A percentile compares a stretch with the other conserved stretches of the same genome.
phyloP scores from a whole-genome alignment of 305 asterid genomes.

The Ilex paraguariensis region DNA sequence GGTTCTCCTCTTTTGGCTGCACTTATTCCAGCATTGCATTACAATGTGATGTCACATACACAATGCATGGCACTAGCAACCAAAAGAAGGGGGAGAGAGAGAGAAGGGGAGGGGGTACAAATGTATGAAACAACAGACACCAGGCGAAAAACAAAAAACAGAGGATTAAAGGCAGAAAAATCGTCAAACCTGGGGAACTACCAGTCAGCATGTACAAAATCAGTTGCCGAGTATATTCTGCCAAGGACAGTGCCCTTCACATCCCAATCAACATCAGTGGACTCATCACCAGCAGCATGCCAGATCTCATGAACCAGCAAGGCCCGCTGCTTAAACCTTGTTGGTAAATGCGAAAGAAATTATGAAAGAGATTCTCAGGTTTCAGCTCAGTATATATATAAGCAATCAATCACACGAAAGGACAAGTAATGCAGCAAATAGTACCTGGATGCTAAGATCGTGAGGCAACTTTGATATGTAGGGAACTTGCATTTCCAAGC shows the following conservation, averaged over 20 bases:
- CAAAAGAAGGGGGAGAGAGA: neutral
- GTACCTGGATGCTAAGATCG: conserved; percentile 95
- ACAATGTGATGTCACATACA: too few species aligned
- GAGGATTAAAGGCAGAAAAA: neutral
- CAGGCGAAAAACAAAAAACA: neutral
- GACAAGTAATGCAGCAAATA: conserved; percentile 4
- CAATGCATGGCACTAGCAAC: neutral
- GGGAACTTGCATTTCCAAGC: conserved; percentile 92
- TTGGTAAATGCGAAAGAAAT: conserved; percentile 25
- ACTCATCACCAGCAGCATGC: conserved; percentile 84
- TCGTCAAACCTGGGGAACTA: conserved; percentile 65
- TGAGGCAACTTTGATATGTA: conserved; percentile 88
- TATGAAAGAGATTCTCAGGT: neutral
- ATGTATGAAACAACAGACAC: neutral
- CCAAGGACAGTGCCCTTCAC: conserved; percentile 81
- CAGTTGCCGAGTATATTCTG: conserved; percentile 81
- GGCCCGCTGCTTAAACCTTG: conserved; percentile 89
- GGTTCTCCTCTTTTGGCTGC: neutral
- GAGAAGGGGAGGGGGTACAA: neutral
- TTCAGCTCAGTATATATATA: neutral
- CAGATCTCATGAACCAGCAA: conserved; percentile 92
- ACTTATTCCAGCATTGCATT: neutral
- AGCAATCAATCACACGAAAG: conserved; percentile 1
- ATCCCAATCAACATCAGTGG: conserved; percentile 74
- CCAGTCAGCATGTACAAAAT: conserved; percentile 86